These are phyloP conservation scores for Berkeleyomyces basicola DNA, from an alignment of 2,329 filamentous ascomycete genomes.

Conservation along the genomic window DNA sequence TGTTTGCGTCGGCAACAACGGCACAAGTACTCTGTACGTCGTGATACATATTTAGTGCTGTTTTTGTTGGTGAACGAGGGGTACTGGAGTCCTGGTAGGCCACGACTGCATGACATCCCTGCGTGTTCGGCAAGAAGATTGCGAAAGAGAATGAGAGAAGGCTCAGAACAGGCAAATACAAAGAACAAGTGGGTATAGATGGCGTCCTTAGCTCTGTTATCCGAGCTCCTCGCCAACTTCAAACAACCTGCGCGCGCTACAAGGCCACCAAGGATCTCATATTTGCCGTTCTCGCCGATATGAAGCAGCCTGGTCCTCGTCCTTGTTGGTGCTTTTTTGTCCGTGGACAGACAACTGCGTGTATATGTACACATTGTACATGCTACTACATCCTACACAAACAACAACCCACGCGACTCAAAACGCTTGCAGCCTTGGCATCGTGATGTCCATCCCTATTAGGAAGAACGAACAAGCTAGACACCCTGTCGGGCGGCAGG, in stretches of 20 bases:
- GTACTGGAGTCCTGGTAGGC: too few species aligned
- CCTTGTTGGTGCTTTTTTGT: too few species aligned
- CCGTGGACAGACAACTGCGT: too few species aligned
- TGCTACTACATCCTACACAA: too few species aligned
- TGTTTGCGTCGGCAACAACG: not conserved
- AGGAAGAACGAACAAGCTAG: not conserved
- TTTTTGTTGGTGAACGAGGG: too few species aligned
- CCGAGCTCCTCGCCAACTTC: not conserved
- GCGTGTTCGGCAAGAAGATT: too few species aligned
- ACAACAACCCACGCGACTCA: not conserved
- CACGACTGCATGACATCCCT: too few species aligned
- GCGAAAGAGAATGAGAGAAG: too few species aligned
- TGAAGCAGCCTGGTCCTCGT: too few species aligned
- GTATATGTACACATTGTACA: too few species aligned
- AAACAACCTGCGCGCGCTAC: not conserved
- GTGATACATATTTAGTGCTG: not conserved
- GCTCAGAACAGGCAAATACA: too few species aligned
- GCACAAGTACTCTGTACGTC: not conserved
- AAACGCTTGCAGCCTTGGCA: not conserved
- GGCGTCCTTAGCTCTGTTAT: not conserved
- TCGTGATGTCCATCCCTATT: not conserved
- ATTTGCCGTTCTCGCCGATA: not conserved
- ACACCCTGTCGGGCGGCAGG: not conserved
- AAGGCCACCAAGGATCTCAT: not conserved
- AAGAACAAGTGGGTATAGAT: too few species aligned